A percentile compares a stretch with the other conserved stretches of the same genome.
phyloP scores from a whole-genome alignment of 495 filamentous ascomycete genomes.

The Penicillium egyptiacum region DNA sequence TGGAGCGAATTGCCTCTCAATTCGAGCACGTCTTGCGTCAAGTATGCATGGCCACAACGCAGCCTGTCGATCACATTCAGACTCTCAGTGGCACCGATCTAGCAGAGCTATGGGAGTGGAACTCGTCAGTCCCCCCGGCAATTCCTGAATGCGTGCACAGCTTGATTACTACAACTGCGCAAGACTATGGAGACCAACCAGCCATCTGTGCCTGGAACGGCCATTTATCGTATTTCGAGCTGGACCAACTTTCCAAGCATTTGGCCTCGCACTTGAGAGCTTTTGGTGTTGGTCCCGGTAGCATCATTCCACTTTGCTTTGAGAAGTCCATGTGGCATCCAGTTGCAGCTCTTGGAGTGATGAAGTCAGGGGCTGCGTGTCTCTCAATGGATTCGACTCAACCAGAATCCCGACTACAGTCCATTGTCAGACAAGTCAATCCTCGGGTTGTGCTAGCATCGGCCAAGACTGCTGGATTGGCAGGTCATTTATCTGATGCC shows the following conservation, averaged over 20 bases:
- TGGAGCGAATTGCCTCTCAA: not conserved
- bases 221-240: not conserved
- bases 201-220: not conserved
- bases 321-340: constrained; percentile 5
- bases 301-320: not conserved
- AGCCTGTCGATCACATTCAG: not conserved
- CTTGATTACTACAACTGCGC: not conserved
- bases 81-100: not conserved
- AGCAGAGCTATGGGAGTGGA: not conserved
- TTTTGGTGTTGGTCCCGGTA: not conserved
- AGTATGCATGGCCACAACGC: not conserved
- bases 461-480: not conserved
- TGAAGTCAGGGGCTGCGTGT: not conserved
- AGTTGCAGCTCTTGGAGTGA: not conserved
- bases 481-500: not conserved
- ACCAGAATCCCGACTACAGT: not conserved
- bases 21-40: not conserved
- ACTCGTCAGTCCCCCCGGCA: not conserved
- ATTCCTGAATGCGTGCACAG: not conserved
- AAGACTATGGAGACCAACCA: not conserved
- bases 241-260: not conserved
- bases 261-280: not conserved
- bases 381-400: constrained; percentile 1
- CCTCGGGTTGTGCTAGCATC: not conserved
- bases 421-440: not conserved